Percentiles rank a stretch among this genome's conserved stretches.
Conservation (phyloP, 352 stramenopile species). For the Globisporangium sylvaticum region DNA sequence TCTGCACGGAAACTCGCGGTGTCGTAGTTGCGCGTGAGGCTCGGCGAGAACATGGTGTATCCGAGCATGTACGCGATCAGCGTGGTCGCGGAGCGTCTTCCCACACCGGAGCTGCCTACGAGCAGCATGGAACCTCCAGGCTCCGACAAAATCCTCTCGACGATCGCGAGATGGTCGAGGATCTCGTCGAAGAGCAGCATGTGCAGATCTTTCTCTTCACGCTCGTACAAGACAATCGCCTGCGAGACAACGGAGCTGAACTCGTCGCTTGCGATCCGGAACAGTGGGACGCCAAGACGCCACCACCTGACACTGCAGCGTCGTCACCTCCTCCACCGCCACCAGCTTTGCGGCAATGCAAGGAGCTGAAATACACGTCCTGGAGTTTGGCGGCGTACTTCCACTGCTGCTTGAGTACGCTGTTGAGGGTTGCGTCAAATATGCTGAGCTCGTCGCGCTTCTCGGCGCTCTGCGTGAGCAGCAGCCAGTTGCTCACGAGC, state of each 20-base stretch:
- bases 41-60: slow-evolving; percentile 84
- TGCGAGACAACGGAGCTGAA: slow-evolving; percentile 85
- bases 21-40: slow-evolving; percentile 72
- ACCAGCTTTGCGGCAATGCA: slow-evolving; percentile 44
- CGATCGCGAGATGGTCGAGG: slow-evolving; percentile 86
- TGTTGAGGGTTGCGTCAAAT: slow-evolving; percentile 86
- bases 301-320: background rate
- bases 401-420: slow-evolving; percentile 84
- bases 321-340: slow-evolving; percentile 4
- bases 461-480: slow-evolving; percentile 55
- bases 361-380: slow-evolving; percentile 84
- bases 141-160: slow-evolving; percentile 89
- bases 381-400: slow-evolving; percentile 73
- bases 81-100: slow-evolving; percentile 76
- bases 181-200: slow-evolving; percentile 93
- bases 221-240: slow-evolving; percentile 92
- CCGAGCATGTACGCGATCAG: slow-evolving; percentile 88
- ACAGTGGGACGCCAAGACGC: slow-evolving; percentile 28
- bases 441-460: slow-evolving; percentile 47
- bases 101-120: slow-evolving; percentile 86
- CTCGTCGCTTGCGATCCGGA: slow-evolving; percentile 70
- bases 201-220: slow-evolving; percentile 92
- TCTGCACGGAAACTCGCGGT: slow-evolving; percentile 78
- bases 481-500: slow-evolving; percentile 79
- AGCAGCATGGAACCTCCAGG: slow-evolving; percentile 87